A percentile compares a stretch with the other conserved stretches of the same genome.
Evolutionary conservation across 129 eudicot species (phyloP).

Genomic region (carrot (Daucus carota)): DNA sequence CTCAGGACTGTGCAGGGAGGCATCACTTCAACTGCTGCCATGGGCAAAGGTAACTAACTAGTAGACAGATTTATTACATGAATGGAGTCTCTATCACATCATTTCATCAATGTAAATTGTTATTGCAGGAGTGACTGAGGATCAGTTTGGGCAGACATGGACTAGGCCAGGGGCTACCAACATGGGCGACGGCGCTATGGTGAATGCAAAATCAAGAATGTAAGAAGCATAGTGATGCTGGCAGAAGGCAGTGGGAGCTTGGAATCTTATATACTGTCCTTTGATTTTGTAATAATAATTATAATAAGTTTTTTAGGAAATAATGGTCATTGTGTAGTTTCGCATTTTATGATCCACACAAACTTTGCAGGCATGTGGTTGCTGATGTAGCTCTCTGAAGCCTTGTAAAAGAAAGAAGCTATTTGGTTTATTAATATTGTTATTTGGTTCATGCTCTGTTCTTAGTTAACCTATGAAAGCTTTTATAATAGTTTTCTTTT

Average conservation of each 20-base stretch:
- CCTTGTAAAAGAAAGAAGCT: background rate
- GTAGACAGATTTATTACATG: no score
- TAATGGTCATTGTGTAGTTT: background rate
- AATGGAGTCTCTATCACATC: background rate
- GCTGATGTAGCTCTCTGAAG: slow-evolving; percentile 6
- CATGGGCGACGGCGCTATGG: slow-evolving; percentile 50
- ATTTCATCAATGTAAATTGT: background rate
- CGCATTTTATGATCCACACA: slow-evolving; percentile 8
- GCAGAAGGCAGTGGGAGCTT: slow-evolving; percentile 7
- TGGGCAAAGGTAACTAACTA: slow-evolving; percentile 71
- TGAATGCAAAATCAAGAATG: slow-evolving; percentile 82
- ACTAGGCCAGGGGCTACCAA: slow-evolving; percentile 59
- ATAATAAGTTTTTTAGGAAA: slow-evolving; percentile 10
- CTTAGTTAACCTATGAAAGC: background rate
- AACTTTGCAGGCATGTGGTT: slow-evolving; percentile 1
- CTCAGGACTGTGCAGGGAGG: slow-evolving; percentile 98
- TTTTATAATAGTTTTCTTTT: background rate
- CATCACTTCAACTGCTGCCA: slow-evolving; percentile 94
- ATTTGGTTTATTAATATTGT: background rate
- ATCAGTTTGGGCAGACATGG: slow-evolving; percentile 77
- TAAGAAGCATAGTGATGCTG: slow-evolving; percentile 12
- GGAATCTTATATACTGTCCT: slow-evolving; percentile 3
- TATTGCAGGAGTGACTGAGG: slow-evolving; percentile 83
- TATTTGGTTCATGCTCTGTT: background rate
- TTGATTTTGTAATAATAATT: slow-evolving; percentile 21